Conservation (phyloP, 805 yeast genomes). For the Candida vaughaniae region DNA sequence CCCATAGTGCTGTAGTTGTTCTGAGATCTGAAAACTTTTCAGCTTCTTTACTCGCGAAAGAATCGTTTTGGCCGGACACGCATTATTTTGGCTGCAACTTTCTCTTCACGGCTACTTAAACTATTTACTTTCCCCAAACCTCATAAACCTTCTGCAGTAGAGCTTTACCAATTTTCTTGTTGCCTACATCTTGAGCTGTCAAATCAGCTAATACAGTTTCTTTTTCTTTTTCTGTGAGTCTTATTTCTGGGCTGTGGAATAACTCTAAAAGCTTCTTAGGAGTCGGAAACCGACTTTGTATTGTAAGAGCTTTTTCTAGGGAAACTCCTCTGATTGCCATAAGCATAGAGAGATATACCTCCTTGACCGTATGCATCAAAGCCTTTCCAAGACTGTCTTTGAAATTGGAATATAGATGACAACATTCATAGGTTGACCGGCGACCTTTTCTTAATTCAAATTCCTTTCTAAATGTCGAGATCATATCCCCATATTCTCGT, state of each 20-base stretch:
- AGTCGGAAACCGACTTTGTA: conserved; percentile 71
- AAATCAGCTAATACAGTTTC: conserved; percentile 20
- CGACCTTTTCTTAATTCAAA: conserved; percentile 31
- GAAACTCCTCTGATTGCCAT: conserved; percentile 81
- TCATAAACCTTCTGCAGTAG: conserved; percentile 53
- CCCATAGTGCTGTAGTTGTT: conserved; percentile 36
- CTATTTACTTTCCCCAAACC: conserved; percentile 48
- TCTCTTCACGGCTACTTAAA: not conserved
- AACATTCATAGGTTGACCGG: conserved; percentile 33
- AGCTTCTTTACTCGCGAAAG: not conserved
- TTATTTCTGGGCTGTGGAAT: conserved; percentile 29
- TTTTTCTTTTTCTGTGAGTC: conserved; percentile 23
- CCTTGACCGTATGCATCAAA: conserved; percentile 67
- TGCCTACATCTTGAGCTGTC: conserved; percentile 46
- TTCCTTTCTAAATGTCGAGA: conserved; percentile 44
- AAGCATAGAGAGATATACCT: conserved; percentile 71
- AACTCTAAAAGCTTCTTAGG: conserved; percentile 59
- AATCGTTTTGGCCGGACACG: no score
- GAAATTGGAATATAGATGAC: conserved; percentile 42
- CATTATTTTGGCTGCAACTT: no score
- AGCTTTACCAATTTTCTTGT: conserved; percentile 51
- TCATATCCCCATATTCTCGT: conserved; percentile 43
- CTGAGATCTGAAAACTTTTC: conserved; percentile 7
- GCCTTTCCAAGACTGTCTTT: conserved; percentile 70
- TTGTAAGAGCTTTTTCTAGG: conserved; percentile 76